Evolutionary conservation across 2,329 filamentous ascomycete species (phyloP).

Genomic region (Parascedosporium putredinis): DNA sequence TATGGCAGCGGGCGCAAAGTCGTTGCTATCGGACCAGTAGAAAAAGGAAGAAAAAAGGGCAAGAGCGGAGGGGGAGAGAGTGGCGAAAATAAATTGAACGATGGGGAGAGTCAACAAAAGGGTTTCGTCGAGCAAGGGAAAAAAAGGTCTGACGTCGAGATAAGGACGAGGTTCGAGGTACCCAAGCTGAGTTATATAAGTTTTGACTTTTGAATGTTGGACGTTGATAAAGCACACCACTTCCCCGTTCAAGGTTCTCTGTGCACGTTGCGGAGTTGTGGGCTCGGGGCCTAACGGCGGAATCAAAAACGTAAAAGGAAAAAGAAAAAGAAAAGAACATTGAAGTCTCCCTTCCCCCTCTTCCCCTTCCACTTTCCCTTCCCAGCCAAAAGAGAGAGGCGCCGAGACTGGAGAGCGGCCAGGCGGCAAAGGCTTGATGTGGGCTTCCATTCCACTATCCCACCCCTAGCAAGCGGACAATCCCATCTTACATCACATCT

Average conservation of each 20-base stretch:
- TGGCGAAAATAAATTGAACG: background rate
- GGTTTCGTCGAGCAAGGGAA: background rate
- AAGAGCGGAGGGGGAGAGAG: background rate
- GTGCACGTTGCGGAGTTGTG: background rate
- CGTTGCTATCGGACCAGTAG: background rate
- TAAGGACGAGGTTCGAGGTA: constrained; percentile 1
- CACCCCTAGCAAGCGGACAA: too few relatives aligned
- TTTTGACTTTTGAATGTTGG: too few relatives aligned
- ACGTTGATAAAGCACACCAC: background rate
- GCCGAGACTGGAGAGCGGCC: too few relatives aligned
- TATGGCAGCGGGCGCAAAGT: background rate
- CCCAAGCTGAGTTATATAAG: background rate
- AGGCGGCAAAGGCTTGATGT: too few relatives aligned
- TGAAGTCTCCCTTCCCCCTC: too few relatives aligned
- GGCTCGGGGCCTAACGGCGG: background rate
- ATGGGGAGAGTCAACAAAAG: background rate
- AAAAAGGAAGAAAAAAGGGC: background rate
- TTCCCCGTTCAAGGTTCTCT: too few relatives aligned
- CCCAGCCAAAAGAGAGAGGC: too few relatives aligned
- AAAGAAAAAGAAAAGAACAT: too few relatives aligned
- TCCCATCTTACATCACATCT: too few relatives aligned
- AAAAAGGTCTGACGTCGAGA: background rate
- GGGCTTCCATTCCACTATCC: too few relatives aligned
- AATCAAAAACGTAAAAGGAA: background rate
- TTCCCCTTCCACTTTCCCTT: too few relatives aligned